Evolutionary conservation across 495 filamentous ascomycete genomes (phyloP), one percentile per base, ranked within the genome.

Genomic region (Neurospora terricola): DNA sequence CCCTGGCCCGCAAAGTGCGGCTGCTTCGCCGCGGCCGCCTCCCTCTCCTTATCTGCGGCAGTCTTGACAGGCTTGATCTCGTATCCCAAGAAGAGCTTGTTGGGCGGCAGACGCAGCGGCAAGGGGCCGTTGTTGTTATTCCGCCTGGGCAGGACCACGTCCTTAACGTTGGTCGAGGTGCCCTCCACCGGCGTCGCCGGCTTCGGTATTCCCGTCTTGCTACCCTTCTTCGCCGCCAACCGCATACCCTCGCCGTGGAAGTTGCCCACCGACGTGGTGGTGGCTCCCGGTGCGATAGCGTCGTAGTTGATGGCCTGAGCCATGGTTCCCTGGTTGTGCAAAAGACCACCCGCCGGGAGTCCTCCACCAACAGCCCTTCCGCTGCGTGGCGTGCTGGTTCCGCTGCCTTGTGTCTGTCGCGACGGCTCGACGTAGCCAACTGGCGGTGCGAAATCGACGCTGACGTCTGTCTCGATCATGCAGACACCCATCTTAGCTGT

Each of bases 71-170:
- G 94, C 77, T 91, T 95, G 80, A 97, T 87, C 73, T 96, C 90
- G 77, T 98, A 99, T 12, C 96, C 96, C 75, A 99, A 96, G 84
- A 99, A 99, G 8, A 99, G 84, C 78, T 97, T 95, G 72, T 95
- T 94, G 0, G 91, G 92, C 3, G 93, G 89, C 70, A 99, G 82
- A 27, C 96, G 88, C 10, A 99, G 85, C 3, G 96, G 96, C 77
- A 95, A 92, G 0, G 95, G 94, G 4, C 94, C 87, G 77, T 96
- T 94, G 77, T 96, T 94, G 21, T 83, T 90, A 68, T 87, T 82
- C 45, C 89, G 81, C 43, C 82, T 80, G 5, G 84, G 81, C 14
- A 80, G 34, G 0, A 76, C 76, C 0, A 75, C 73, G 0, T 83
- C 79, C 7, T 85, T 82, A 54, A 84, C 79, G 76, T 91, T 92